Percentiles rank a stretch among this genome's conserved stretches.
These are phyloP conservation scores for Pyrenochaeta sp. DNA, from an alignment of 2,329 filamentous ascomycete species.

Conservation along the genomic window DNA sequence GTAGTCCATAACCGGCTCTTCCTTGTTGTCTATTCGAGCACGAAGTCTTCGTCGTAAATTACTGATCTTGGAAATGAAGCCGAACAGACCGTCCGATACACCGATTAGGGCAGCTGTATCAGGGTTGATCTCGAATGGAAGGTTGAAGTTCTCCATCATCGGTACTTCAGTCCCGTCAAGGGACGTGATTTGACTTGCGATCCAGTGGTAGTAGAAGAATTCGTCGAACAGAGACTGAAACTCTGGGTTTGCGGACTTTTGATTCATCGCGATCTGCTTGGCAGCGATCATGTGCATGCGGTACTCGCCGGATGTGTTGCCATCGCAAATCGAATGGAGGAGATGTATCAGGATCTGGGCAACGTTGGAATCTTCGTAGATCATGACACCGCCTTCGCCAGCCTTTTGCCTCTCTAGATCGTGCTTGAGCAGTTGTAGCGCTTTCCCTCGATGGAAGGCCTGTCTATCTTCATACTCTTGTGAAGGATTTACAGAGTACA, in stretches of 20 bases:
- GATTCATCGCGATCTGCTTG: conserved; percentile 70
- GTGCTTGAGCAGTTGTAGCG: conserved; percentile 60
- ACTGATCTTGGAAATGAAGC: conserved; percentile 80
- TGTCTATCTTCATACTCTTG: conserved; percentile 63
- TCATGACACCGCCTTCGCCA: conserved; percentile 46
- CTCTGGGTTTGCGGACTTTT: conserved; percentile 68
- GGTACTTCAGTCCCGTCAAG: conserved; percentile 62
- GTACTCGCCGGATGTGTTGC: conserved; percentile 73
- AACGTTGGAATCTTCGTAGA: conserved; percentile 65
- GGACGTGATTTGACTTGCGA: conserved; percentile 66
- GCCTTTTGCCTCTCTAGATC: conserved; percentile 51
- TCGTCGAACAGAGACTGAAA: conserved; percentile 77
- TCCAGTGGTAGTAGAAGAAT: conserved; percentile 85
- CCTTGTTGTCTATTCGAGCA: conserved; percentile 66
- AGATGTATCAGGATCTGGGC: conserved; percentile 68
- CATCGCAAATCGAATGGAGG: conserved; percentile 68
- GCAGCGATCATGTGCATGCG: conserved; percentile 81
- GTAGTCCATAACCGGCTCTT: conserved; percentile 77
- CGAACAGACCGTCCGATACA: conserved; percentile 82
- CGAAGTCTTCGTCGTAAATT: conserved; percentile 78
- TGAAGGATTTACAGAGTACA: conserved; percentile 62
- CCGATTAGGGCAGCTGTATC: conserved; percentile 73
- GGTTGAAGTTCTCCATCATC: conserved; percentile 61
- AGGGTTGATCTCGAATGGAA: conserved; percentile 65
- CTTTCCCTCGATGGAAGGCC: conserved; percentile 46